Percentiles rank a stretch among this genome's conserved stretches.
These are phyloP conservation scores for Epichloe amarillans DNA, from an alignment of 2,329 filamentous ascomycete genomes.

Conservation along the genomic window DNA sequence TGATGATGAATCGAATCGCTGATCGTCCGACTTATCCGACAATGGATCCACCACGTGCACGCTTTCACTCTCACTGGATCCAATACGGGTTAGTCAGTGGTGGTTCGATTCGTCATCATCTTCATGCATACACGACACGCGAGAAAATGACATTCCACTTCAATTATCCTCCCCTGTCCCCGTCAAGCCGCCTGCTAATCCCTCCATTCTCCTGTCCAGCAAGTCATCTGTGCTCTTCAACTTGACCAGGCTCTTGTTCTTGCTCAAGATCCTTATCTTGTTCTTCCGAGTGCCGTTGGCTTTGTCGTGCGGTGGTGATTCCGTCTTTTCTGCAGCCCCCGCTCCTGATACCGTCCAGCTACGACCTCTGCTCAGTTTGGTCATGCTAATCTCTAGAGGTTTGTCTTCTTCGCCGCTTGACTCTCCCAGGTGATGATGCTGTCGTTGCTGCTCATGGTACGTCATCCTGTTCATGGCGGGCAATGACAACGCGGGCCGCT, in stretches of 20 bases:
- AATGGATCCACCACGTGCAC: no score
- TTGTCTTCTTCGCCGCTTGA: constrained; percentile 67
- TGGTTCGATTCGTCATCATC: neutral
- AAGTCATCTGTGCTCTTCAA: constrained; percentile 45
- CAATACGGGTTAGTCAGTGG: no score
- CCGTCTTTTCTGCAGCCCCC: constrained; percentile 13
- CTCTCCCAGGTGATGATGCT: constrained; percentile 30
- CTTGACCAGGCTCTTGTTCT: constrained; percentile 36
- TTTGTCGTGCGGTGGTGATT: constrained; percentile 2
- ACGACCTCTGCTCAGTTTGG: constrained; percentile 26
- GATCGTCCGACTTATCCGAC: no score
- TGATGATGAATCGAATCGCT: no score
- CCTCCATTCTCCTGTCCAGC: constrained; percentile 44
- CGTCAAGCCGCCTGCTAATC: constrained; percentile 39
- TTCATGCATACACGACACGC: fast-evolving
- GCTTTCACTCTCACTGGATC: no score
- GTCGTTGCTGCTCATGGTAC: constrained; percentile 10
- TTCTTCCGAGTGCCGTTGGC: constrained; percentile 8
- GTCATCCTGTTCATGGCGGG: neutral
- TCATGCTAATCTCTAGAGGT: constrained; percentile 69
- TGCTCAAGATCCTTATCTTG: constrained; percentile 20
- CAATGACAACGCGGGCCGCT: neutral
- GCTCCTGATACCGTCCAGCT: constrained; percentile 15
- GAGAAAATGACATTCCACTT: neutral
- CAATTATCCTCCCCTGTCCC: constrained; percentile 33